Evolutionary conservation across 768 basidiomycete species (phyloP).

Genomic region (Boletus vinaceobasis): DNA sequence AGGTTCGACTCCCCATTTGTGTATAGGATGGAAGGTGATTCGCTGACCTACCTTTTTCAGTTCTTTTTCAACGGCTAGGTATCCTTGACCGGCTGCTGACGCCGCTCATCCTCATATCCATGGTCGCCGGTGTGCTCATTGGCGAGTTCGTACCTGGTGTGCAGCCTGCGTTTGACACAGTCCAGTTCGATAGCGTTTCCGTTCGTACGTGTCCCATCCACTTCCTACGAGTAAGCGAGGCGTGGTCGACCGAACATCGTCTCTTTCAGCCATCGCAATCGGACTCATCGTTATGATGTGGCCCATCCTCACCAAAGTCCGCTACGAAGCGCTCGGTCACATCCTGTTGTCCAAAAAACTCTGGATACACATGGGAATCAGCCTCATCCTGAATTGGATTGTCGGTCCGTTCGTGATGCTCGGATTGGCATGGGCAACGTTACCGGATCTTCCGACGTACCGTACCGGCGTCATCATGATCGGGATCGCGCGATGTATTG

Average conservation of each 20-base stretch:
- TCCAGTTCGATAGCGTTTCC: constrained; percentile 66
- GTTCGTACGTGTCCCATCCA: constrained; percentile 54
- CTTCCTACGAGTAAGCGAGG: background rate
- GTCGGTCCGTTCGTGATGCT: constrained; percentile 81
- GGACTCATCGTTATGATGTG: constrained; percentile 89
- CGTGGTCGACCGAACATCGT: background rate
- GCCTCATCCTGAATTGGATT: constrained; percentile 75
- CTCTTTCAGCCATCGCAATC: constrained; percentile 62
- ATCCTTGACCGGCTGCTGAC: constrained; percentile 61
- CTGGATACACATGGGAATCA: constrained; percentile 68
- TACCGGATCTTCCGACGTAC: constrained; percentile 74
- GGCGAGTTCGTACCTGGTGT: constrained; percentile 64
- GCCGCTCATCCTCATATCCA: constrained; percentile 61
- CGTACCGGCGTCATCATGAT: constrained; percentile 81
- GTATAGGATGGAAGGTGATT: background rate
- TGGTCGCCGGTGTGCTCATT: constrained; percentile 75
- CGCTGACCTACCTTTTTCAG: constrained; percentile 16
- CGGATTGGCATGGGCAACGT: constrained; percentile 79
- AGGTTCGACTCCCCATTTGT: constrained; percentile 2
- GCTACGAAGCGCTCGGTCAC: constrained; percentile 65
- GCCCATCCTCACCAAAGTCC: constrained; percentile 74
- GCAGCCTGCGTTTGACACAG: constrained; percentile 58
- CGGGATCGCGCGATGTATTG: constrained; percentile 42
- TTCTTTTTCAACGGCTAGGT: constrained; percentile 41
- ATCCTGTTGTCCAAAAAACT: constrained; percentile 51